Evolutionary conservation across 1,284 basidiomycete species (phyloP).

Genomic region (Meira nashicola): DNA sequence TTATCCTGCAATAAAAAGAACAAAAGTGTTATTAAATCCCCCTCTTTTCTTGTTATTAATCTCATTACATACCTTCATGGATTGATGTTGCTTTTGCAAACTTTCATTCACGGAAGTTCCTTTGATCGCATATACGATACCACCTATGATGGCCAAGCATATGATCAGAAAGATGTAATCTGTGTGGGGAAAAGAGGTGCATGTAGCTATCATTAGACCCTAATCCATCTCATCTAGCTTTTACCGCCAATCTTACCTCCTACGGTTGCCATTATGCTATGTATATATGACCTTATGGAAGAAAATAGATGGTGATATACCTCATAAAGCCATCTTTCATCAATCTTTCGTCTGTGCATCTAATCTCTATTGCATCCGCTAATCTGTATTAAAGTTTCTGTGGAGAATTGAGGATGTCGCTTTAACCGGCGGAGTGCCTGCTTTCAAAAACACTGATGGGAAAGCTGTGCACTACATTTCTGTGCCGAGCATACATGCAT

Average conservation of each 20-base stretch:
- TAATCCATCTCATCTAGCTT: not conserved
- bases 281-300: not conserved
- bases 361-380: not conserved
- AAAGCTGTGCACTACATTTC: too few relatives aligned
- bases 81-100: not conserved
- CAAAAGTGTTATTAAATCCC: not conserved
- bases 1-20: not conserved
- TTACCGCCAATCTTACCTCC: slow-evolving; percentile 1
- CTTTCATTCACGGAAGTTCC: slow-evolving; percentile 3
- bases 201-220: not conserved
- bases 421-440: not conserved
- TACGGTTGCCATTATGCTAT: slow-evolving; percentile 3
- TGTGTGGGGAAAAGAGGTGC: not conserved
- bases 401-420: not conserved
- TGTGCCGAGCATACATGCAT: too few relatives aligned
- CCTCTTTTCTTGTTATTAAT: too few relatives aligned
- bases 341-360: not conserved
- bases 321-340: not conserved
- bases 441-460: not conserved
- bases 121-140: slow-evolving; percentile 14
- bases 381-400: not conserved
- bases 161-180: slow-evolving; percentile 12
- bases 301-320: not conserved
- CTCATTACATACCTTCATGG: slow-evolving; percentile 4
- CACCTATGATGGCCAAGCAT: slow-evolving; percentile 3